phyloP scores from a whole-genome alignment of 371 early-diverging fungal species.

The Vittaforma corneae region DNA sequence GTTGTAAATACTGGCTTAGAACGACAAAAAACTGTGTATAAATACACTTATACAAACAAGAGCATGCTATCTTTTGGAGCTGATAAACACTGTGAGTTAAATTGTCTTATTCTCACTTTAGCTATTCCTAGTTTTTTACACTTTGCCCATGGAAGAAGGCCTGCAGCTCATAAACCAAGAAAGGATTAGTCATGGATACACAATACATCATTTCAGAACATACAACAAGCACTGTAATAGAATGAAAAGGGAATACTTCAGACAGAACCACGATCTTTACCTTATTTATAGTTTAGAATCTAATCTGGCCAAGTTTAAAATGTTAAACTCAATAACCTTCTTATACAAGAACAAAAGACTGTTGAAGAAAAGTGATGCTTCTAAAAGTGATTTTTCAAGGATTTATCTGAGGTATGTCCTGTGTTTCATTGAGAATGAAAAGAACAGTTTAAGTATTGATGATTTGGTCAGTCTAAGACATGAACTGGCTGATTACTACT shows the following conservation, averaged over 20 bases:
- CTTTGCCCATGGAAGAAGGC: no score
- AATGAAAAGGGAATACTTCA: background rate
- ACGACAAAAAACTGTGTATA: no score
- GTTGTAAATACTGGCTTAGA: no score
- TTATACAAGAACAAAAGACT: slow-evolving; percentile 31
- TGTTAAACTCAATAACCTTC: slow-evolving; percentile 13
- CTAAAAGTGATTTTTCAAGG: slow-evolving; percentile 6
- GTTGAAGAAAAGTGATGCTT: background rate
- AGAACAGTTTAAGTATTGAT: background rate
- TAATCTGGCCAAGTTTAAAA: slow-evolving; percentile 25
- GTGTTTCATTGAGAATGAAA: background rate
- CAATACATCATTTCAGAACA: background rate
- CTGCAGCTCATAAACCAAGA: no score
- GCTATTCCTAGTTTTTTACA: no score
- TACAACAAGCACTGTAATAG: slow-evolving; percentile 10
- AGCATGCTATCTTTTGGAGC: no score
- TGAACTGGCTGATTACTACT: background rate
- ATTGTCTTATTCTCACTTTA: no score
- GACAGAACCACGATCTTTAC: background rate
- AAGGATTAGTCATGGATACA: slow-evolving; percentile 14
- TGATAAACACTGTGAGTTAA: no score
- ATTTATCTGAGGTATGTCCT: slow-evolving; percentile 18
- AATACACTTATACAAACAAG: no score
- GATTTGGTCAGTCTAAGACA: slow-evolving; percentile 9
- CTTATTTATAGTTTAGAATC: slow-evolving; percentile 28